Percentiles rank a stretch among this genome's conserved stretches.
Evolutionary conservation across 495 filamentous ascomycete species (phyloP).

Genomic region (Pyronema omphalodes): DNA sequence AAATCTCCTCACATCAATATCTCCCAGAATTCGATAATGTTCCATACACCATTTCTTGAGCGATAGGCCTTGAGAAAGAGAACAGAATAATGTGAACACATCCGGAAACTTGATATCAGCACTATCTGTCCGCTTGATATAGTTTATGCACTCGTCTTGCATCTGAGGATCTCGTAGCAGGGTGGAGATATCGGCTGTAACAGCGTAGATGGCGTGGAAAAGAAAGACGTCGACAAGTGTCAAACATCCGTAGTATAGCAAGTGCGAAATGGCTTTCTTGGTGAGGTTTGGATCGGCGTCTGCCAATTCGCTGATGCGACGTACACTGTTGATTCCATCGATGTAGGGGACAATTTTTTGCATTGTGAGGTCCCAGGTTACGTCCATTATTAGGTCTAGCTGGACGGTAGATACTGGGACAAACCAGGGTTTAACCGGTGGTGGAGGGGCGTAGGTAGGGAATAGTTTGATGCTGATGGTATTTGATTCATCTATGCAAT

Average conservation of each 20-base stretch:
- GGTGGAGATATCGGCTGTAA: conserved; percentile 52
- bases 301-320: conserved; percentile 61
- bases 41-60: conserved; percentile 65
- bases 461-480: conserved; percentile 94
- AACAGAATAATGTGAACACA: conserved; percentile 57
- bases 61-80: conserved; percentile 55
- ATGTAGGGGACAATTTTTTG: conserved; percentile 63
- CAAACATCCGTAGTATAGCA: conserved; percentile 78
- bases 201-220: conserved; percentile 77
- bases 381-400: conserved; percentile 54
- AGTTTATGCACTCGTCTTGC: conserved; percentile 70
- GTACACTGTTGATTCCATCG: conserved; percentile 75
- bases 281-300: conserved; percentile 72
- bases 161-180: conserved; percentile 53
- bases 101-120: conserved; percentile 28
- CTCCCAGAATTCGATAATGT: conserved; percentile 42
- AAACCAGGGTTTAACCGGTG: conserved; percentile 63
- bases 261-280: conserved; percentile 64
- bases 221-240: conserved; percentile 84
- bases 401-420: conserved; percentile 80
- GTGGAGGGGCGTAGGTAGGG: conserved; percentile 58
- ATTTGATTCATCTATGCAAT: conserved; percentile 57
- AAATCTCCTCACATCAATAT: conserved; percentile 73
- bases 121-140: conserved; percentile 37
- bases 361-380: conserved; percentile 82